Base-by-base conservation (phyloP, 1,284 basidiomycete genomes). In the Ustilago trichophora region DNA sequence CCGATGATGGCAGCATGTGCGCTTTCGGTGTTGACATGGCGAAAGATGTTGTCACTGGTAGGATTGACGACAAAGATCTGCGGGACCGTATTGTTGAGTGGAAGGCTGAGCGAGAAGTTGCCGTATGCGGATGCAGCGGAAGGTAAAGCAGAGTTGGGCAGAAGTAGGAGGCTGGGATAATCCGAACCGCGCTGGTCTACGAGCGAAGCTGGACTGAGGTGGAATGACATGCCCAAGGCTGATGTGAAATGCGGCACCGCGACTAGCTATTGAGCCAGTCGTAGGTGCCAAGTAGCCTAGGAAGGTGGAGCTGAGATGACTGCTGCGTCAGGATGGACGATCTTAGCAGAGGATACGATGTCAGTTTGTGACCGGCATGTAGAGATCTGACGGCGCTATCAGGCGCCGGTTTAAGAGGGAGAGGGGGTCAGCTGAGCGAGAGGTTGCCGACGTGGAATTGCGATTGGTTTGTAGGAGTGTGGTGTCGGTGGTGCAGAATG, bases 11-110 rank as follows among this genome's bases (percentile, higher is more conserved):
- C 56, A 4, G 63, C 58, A 22, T 71, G 68, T 12, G 64, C 68
- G 44, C 35, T 59, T 26, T 56, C 21, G 12, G 64, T 26, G 16
- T 60, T 43, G 43, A 67, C 53, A 54, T 71, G 68, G 36, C 54
- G 58, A 29, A 67, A 71, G 50, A 71, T 49, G 38, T 67, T 71
- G n/a, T n/a, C n/a, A 52, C 44, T 52, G 36, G 55, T 32, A 4
- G 68, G 64, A 25, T 67, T 67, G 64, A 71, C 58, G 18, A 71
- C 47, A 36, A 53, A 71, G 46, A 68, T 51, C 65, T 68, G 63
- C 26, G 63, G 56, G 8, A 66, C 25, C 35, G 47, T 27, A 24
- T 12, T 16, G 37, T 53, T 57, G 49, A 48, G 26, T 11, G 54
- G 32, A 11, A 32, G 6, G 4, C 25, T 18, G 6, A 38, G 11